These are phyloP conservation scores for Paramecium bursaria DNA, from an alignment of 73 alveolate genomes.

Conservation along the genomic window DNA sequence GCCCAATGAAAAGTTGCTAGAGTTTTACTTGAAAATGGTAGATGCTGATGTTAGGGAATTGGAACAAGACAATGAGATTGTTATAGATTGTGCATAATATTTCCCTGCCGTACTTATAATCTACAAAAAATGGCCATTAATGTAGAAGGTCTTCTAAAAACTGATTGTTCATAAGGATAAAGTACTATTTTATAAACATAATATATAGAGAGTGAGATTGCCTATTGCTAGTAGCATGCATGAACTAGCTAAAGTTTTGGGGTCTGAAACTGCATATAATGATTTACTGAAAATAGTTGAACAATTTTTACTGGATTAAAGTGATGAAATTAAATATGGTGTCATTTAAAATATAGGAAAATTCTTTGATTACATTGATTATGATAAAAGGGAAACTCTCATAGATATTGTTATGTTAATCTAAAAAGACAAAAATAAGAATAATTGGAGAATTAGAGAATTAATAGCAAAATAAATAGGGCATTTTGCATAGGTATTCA, in stretches of 20 bases:
- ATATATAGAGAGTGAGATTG: constrained; percentile 68
- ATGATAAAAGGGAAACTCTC: constrained; percentile 44
- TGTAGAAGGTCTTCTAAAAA: constrained; percentile 21
- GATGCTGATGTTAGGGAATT: constrained; percentile 9
- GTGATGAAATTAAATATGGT: constrained; percentile 66
- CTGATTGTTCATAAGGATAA: constrained; percentile 28
- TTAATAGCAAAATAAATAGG: constrained; percentile 63
- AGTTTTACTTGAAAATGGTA: constrained; percentile 16
- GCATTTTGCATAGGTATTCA: constrained; percentile 38
- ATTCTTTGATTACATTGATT: constrained; percentile 59
- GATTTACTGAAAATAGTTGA: constrained; percentile 70
- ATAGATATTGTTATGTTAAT: constrained; percentile 53
- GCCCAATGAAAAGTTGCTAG: constrained; percentile 14
- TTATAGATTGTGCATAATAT: constrained; percentile 61
- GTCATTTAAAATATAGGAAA: constrained; percentile 51
- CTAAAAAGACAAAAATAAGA: constrained; percentile 55
- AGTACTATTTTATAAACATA: constrained; percentile 23
- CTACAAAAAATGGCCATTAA: constrained; percentile 56
- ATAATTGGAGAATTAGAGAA: constrained; percentile 73
- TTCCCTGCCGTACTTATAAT: constrained; percentile 65
- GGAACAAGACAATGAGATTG: constrained; percentile 39
- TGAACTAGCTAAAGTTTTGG: constrained; percentile 76
- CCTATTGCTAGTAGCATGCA: constrained; percentile 77
- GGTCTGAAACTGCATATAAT: constrained; percentile 67
- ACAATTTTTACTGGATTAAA: constrained; percentile 65